These are phyloP conservation scores for Leishmania arabica DNA, from an alignment of 208 protist species.

Conservation along the genomic window DNA sequence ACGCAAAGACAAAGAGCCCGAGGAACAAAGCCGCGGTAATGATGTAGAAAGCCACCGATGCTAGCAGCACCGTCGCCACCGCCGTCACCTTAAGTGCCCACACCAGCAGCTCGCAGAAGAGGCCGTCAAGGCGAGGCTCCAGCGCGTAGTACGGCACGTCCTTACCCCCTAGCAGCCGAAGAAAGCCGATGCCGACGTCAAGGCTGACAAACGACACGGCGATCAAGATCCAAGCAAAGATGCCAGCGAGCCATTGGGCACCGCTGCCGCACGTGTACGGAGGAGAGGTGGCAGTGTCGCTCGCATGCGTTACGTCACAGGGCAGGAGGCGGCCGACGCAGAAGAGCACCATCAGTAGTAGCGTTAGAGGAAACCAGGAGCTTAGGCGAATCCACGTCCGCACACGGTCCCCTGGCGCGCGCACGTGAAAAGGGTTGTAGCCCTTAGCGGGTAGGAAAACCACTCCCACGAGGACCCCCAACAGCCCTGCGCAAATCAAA, in stretches of 20 bases:
- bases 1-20: conserved; percentile 19
- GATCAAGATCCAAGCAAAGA: conserved; percentile 15
- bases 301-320: conserved; percentile 13
- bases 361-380: conserved; percentile 22
- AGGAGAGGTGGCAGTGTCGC: not conserved
- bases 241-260: conserved; percentile 7
- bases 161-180: conserved; percentile 17
- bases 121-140: conserved; percentile 25
- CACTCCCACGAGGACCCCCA: conserved; percentile 2
- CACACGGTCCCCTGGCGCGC: conserved; percentile 8
- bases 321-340: conserved; percentile 12
- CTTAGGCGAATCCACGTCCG: conserved; percentile 12
- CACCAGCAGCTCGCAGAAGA: conserved; percentile 31
- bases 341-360: conserved; percentile 24
- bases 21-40: conserved; percentile 5
- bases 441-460: conserved; percentile 17
- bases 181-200: conserved; percentile 11
- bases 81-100: conserved; percentile 33
- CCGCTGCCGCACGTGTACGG: conserved; percentile 17
- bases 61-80: conserved; percentile 5
- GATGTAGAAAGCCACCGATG: conserved; percentile 11
- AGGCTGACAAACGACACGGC: conserved; percentile 16
- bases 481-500: conserved; percentile 14
- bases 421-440: conserved; percentile 19
- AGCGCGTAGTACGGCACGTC: conserved; percentile 29